phyloP scores from a whole-genome alignment of 2,329 filamentous ascomycete genomes.

The Beauveria rudraprayagi region DNA sequence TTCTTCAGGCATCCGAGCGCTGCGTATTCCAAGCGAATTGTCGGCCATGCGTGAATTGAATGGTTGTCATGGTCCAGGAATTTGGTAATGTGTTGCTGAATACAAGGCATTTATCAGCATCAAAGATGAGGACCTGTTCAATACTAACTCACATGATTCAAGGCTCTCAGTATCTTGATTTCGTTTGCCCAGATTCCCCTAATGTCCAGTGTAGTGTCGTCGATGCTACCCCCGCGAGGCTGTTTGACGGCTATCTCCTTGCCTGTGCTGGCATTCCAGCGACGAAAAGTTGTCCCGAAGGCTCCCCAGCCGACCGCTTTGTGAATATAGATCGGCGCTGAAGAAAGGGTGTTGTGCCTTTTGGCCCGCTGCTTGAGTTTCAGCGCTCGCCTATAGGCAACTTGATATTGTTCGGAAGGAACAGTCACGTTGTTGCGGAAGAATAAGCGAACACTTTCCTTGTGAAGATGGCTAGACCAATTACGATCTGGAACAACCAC shows the following conservation, averaged over 20 bases:
- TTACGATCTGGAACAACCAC: too few relatives aligned
- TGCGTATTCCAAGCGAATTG: neutral
- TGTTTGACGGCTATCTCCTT: too few relatives aligned
- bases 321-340: too few relatives aligned
- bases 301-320: too few relatives aligned
- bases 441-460: too few relatives aligned
- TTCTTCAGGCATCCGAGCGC: neutral
- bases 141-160: neutral
- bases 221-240: neutral
- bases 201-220: neutral
- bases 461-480: too few relatives aligned
- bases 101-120: neutral
- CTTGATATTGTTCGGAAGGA: too few relatives aligned
- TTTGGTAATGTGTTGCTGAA: neutral
- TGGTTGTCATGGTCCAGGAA: fast-evolving
- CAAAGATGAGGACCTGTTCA: too few relatives aligned
- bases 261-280: too few relatives aligned
- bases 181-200: neutral
- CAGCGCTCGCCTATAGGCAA: too few relatives aligned
- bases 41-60: neutral
- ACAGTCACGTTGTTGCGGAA: fast-evolving
- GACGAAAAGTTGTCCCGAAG: too few relatives aligned
- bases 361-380: fast-evolving
- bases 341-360: too few relatives aligned
- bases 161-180: neutral